Percentiles rank a stretch among this genome's conserved stretches.
phyloP scores from a whole-genome alignment of 2,329 filamentous ascomycete genomes.

The Ceratocystis eucalypticola region DNA sequence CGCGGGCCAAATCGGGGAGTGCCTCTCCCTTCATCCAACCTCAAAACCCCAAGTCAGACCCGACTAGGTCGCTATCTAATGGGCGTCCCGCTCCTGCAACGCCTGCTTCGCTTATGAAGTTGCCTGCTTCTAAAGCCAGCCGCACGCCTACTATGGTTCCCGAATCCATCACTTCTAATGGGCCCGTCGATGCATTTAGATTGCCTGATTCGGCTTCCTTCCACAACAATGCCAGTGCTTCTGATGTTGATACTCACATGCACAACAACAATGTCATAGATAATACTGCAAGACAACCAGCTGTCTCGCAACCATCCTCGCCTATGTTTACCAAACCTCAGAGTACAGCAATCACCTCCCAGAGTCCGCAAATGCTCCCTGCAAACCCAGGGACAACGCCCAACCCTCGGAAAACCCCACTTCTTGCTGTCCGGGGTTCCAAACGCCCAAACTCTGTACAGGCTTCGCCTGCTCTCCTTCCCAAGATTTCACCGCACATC shows the following conservation, averaged over 20 bases:
- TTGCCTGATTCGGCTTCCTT: constrained; percentile 55
- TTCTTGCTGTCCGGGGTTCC: constrained; percentile 41
- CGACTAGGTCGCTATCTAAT: constrained; percentile 8
- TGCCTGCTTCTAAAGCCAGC: constrained; percentile 40
- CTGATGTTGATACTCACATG: constrained; percentile 17
- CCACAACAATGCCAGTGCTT: constrained; percentile 30
- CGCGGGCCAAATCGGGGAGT: constrained; percentile 48
- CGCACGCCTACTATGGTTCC: constrained; percentile 7
- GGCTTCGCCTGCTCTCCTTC: constrained; percentile 74
- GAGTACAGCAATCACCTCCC: constrained; percentile 40
- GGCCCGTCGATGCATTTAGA: constrained; percentile 31
- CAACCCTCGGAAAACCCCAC: constrained; percentile 38
- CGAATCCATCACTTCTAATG: background rate
- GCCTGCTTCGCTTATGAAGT: constrained; percentile 75
- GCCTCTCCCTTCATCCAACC: constrained; percentile 55
- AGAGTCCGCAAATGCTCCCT: constrained; percentile 48
- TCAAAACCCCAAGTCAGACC: constrained; percentile 30
- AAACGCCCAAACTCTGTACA: constrained; percentile 62
- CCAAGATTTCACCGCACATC: constrained; percentile 86
- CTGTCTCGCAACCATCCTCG: constrained; percentile 35
- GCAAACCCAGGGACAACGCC: constrained; percentile 34
- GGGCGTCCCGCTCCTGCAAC: constrained; percentile 47
- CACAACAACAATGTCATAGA: constrained; percentile 28
- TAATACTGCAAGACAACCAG: background rate
- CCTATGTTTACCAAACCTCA: constrained; percentile 33